phyloP scores from a whole-genome alignment of 306 rosid genomes.

The Trifolium repens region DNA sequence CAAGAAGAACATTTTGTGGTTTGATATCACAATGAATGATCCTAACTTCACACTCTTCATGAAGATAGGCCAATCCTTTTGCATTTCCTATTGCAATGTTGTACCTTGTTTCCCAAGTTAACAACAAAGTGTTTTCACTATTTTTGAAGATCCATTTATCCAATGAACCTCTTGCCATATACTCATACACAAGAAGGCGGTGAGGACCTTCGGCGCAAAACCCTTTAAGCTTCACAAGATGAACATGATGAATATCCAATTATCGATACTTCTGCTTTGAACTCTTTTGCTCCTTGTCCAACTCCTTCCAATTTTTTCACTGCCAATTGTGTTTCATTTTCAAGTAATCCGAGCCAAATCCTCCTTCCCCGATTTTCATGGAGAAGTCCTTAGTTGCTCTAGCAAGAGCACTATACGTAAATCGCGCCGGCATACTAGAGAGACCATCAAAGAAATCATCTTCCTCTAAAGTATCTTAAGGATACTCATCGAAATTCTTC shows the following conservation, averaged over 20 bases:
- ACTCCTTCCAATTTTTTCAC: constrained; percentile 89
- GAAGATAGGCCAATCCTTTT: constrained; percentile 86
- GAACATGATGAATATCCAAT: constrained; percentile 93
- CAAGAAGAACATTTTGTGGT: constrained; percentile 90
- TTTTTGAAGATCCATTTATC: constrained; percentile 81
- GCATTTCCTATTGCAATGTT: constrained; percentile 90
- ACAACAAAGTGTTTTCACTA: constrained; percentile 51
- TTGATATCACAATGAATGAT: constrained; percentile 87
- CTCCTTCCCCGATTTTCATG: constrained; percentile 85
- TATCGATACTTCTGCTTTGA: constrained; percentile 85
- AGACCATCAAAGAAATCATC: constrained; percentile 77
- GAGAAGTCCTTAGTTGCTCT: constrained; percentile 76
- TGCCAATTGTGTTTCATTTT: constrained; percentile 78
- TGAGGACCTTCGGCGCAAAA: constrained; percentile 73
- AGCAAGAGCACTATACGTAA: constrained; percentile 64
- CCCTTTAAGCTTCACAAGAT: constrained; percentile 68
- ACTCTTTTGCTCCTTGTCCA: constrained; percentile 90
- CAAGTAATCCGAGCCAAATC: constrained; percentile 85
- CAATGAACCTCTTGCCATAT: constrained; percentile 74
- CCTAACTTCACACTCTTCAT: constrained; percentile 89
- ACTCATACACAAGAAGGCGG: constrained; percentile 76
- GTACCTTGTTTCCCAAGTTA: constrained; percentile 84
- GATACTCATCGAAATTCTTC: constrained; percentile 38
- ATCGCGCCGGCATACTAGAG: constrained; percentile 70
- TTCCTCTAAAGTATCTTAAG: constrained; percentile 62